Base-by-base conservation (phyloP, 2,329 filamentous ascomycete species). In the Aspergillus sergii region DNA sequence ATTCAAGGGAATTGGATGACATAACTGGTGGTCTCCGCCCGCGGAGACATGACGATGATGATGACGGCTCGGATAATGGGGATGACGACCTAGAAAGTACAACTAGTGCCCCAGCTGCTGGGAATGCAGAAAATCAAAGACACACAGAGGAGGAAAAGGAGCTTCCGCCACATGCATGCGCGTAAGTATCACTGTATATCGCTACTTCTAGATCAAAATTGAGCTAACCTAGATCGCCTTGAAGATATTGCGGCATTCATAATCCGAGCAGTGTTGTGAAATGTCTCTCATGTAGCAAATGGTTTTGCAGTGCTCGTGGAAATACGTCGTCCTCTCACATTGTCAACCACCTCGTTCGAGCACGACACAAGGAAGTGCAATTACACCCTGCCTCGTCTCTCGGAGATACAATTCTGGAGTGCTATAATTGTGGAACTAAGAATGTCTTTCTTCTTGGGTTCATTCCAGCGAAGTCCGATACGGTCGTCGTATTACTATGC, bases 351-450 rank as follows among this genome's bases (percentile, higher is more conserved):
- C 88, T 99, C 39, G 95, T 99, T 64, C 91, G 96, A 73, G 94
- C 96, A 68, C 91, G 95, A 67, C 95, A 99, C 83, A 99, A 98
- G 84, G 96, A 99, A 82, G 95, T 99, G 59, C 94, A 97, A 79
- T 88, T 99, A 60, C 95, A 99, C 77, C 94, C 95, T 9, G 89
- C 90, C 70, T 98, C 95, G 21, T 90, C 93, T 9, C 88, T 99
- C 12, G 95, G 95, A 67, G 96, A 99, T 76, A 99, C 95, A 0
- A 92, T 96, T 43, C 86, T 99, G 66, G 95, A 99, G 82, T 99
- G 95, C 82, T 99, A 99, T 83, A 98, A 97, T 81, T 99, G 95
- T 79, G 95, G 94, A 54, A 97, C 93, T n/a, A 98, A 97, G 82
- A 99, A 99, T 77, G 94, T 97, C 56, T 99, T 99, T 72, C 85